Percentiles rank a stretch among this genome's conserved stretches.
phyloP scores from a whole-genome alignment of 805 yeast species.

The Starmerella apicola region DNA sequence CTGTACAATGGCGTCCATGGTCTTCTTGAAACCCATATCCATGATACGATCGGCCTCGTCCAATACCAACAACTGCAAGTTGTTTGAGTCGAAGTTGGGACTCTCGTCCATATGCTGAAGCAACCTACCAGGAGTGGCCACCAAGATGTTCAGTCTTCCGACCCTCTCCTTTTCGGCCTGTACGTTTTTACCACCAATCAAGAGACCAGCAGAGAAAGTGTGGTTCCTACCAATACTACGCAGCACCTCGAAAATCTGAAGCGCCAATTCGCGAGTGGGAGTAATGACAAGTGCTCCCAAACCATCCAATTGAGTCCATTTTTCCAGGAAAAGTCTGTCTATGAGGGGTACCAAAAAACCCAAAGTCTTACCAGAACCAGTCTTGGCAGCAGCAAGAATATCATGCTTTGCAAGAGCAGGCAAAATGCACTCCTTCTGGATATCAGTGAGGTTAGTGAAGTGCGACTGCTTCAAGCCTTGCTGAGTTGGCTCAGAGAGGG shows the following conservation, averaged over 20 bases:
- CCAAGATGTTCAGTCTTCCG: constrained; percentile 62
- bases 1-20: constrained; percentile 65
- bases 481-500: constrained; percentile 50
- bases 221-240: constrained; percentile 67
- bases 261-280: constrained; percentile 84
- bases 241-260: constrained; percentile 80
- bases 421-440: constrained; percentile 71
- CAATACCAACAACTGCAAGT: constrained; percentile 63
- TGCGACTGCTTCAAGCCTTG: constrained; percentile 70
- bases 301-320: constrained; percentile 76
- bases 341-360: constrained; percentile 76
- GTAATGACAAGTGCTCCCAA: constrained; percentile 81
- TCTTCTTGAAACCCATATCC: constrained; percentile 84
- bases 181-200: constrained; percentile 88
- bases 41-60: constrained; percentile 90
- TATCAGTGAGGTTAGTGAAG: constrained; percentile 69
- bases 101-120: constrained; percentile 87
- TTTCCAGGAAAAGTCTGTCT: constrained; percentile 44
- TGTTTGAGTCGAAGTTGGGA: constrained; percentile 60
- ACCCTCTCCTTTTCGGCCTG: constrained; percentile 71
- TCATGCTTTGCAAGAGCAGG: constrained; percentile 65
- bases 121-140: constrained; percentile 86
- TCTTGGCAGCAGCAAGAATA: constrained; percentile 75
- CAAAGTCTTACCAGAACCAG: constrained; percentile 84
- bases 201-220: constrained; percentile 74